Conservation (phyloP, 2,329 filamentous ascomycete genomes). For the Rhynchosporium agropyri region DNA sequence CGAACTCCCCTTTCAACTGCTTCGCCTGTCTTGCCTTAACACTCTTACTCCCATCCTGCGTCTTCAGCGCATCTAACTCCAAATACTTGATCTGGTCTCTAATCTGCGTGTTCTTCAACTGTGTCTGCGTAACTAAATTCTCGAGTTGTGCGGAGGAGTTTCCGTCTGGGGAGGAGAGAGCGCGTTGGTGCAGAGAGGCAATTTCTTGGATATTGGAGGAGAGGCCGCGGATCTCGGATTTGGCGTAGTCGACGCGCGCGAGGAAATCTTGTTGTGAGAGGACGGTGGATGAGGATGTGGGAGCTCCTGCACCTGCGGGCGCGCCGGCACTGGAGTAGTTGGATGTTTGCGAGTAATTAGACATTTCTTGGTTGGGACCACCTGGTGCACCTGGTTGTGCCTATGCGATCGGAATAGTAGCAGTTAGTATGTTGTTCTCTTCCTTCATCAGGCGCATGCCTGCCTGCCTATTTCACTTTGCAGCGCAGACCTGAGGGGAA, state of each 20-base stretch:
- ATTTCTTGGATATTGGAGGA: slow-evolving; percentile 70
- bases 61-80: slow-evolving; percentile 69
- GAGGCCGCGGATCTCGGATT: slow-evolving; percentile 68
- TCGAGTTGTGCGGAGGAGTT: slow-evolving; percentile 56
- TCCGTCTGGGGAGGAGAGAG: slow-evolving; percentile 66
- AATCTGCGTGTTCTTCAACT: slow-evolving; percentile 73
- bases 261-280: slow-evolving; percentile 71
- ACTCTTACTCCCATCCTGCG: slow-evolving; percentile 59
- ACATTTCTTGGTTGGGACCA: slow-evolving; percentile 36
- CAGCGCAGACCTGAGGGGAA: slow-evolving; percentile 11
- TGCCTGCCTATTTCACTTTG: neutral
- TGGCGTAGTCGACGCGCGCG: slow-evolving; percentile 65
- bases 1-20: slow-evolving; percentile 74
- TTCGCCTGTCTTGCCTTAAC: slow-evolving; percentile 73
- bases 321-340: slow-evolving; percentile 37
- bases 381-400: slow-evolving; percentile 30
- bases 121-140: slow-evolving; percentile 68
- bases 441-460: neutral
- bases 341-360: slow-evolving; percentile 37
- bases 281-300: slow-evolving; percentile 40
- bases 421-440: slow-evolving; percentile 13
- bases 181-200: slow-evolving; percentile 70
- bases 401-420: slow-evolving; percentile 9
- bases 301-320: slow-evolving; percentile 23
- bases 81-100: slow-evolving; percentile 78